phyloP scores from a whole-genome alignment of 2,329 filamentous ascomycete genomes.

The Coniochaeta hoffmannii region DNA sequence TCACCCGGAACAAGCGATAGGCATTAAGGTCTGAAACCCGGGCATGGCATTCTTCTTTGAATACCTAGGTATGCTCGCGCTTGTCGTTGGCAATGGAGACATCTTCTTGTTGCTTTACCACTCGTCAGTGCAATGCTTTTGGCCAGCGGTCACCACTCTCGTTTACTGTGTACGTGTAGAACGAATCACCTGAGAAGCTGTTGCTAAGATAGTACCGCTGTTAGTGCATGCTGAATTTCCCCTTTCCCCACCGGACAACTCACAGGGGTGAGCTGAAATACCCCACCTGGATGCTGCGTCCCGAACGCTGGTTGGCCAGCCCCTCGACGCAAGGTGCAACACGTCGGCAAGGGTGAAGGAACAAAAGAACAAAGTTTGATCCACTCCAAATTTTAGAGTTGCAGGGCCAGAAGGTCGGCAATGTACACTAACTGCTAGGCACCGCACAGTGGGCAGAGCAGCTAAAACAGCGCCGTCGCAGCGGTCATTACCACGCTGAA shows the following conservation, averaged over 20 bases:
- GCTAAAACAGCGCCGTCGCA: background rate
- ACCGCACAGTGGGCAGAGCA: background rate
- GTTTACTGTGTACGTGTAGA: too few relatives aligned
- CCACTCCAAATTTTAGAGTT: conserved; percentile 1
- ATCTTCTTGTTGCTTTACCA: background rate
- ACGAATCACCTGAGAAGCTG: background rate
- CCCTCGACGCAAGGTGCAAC: background rate
- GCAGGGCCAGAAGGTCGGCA: background rate
- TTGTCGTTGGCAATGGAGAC: background rate
- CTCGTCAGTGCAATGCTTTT: background rate
- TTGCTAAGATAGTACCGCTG: background rate
- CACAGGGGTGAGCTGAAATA: background rate
- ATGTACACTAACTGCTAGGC: background rate
- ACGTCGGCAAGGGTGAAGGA: background rate
- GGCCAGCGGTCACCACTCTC: background rate
- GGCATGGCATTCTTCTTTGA: background rate
- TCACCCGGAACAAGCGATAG: background rate
- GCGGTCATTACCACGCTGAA: background rate
- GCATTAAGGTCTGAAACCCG: background rate
- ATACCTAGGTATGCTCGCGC: too few relatives aligned
- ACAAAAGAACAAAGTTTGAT: conserved; percentile 1
- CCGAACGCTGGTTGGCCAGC: background rate
- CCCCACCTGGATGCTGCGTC: background rate
- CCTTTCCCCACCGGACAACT: conserved; percentile 1
- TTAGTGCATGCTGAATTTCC: conserved; percentile 1